phyloP scores from a whole-genome alignment of 1,284 basidiomycete species.

The Papiliotrema laurentii region DNA sequence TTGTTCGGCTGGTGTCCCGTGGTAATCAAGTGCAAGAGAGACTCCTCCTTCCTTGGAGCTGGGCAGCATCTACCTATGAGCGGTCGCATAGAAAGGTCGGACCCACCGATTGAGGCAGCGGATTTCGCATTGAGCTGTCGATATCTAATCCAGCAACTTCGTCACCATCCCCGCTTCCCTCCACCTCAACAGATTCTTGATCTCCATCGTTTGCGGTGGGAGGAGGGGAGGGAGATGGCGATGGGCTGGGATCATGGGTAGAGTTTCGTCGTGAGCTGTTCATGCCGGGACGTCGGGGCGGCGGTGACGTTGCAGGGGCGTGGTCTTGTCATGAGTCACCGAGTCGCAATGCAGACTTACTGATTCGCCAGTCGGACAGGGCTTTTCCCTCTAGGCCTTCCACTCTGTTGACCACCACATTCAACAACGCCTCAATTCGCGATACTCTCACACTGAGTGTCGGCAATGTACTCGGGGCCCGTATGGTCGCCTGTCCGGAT shows the following conservation, averaged over 20 bases:
- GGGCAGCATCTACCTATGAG: background rate
- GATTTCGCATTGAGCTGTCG: slow-evolving; percentile 30
- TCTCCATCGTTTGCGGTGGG: slow-evolving; percentile 1
- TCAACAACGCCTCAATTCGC: slow-evolving; percentile 36
- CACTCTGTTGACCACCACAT: slow-evolving; percentile 36
- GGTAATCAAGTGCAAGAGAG: slow-evolving; percentile 26
- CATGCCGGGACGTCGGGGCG: slow-evolving; percentile 6
- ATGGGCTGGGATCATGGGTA: slow-evolving; percentile 1
- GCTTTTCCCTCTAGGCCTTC: slow-evolving; percentile 31
- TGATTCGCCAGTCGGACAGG: slow-evolving; percentile 34
- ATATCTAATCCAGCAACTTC: slow-evolving; percentile 25
- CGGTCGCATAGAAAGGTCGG: too few species aligned
- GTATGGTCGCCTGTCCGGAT: background rate
- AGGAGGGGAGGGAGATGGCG: background rate
- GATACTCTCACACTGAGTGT: slow-evolving; percentile 28
- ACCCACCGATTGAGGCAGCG: slow-evolving; percentile 33
- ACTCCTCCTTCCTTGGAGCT: slow-evolving; percentile 12
- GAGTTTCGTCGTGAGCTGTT: background rate
- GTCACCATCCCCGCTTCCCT: slow-evolving; percentile 8
- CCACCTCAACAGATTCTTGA: background rate
- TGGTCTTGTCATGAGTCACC: slow-evolving; percentile 21
- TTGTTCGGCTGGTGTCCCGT: slow-evolving; percentile 31
- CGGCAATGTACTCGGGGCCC: slow-evolving; percentile 23
- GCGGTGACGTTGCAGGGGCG: slow-evolving; percentile 28
- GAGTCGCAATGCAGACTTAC: slow-evolving; percentile 21